These are phyloP conservation scores for Colletotrichum sp. DNA, from an alignment of 2,329 filamentous ascomycete species.

Conservation along the genomic window DNA sequence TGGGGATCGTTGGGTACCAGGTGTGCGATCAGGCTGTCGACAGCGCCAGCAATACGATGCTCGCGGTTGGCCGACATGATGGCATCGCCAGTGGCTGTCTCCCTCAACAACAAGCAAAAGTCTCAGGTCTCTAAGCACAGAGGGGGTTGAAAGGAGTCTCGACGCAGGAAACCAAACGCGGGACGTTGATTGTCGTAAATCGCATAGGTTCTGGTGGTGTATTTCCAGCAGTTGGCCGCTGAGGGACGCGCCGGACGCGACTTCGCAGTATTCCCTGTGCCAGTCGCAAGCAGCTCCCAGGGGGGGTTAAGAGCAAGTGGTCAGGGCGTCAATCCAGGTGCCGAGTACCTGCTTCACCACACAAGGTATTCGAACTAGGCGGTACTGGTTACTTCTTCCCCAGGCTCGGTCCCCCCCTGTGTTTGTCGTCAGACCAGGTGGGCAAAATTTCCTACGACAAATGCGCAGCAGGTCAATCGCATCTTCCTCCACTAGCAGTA, in stretches of 20 bases:
- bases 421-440: slow-evolving; percentile 28
- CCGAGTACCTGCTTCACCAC: neutral
- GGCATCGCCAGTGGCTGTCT: slow-evolving; percentile 9
- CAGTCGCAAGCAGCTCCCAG: slow-evolving; percentile 1
- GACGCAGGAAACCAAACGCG: neutral
- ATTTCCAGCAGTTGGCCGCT: neutral
- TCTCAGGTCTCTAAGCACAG: neutral
- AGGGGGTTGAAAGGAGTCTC: neutral
- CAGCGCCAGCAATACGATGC: slow-evolving; percentile 77
- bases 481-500: slow-evolving; percentile 17
- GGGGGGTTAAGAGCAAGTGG: neutral
- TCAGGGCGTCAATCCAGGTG: neutral
- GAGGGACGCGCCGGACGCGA: slow-evolving; percentile 22
- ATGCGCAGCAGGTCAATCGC: slow-evolving; percentile 17
- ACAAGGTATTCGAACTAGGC: neutral
- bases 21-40: slow-evolving; percentile 79
- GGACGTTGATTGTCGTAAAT: neutral
- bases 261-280: slow-evolving; percentile 9
- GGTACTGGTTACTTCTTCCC: slow-evolving; percentile 30
- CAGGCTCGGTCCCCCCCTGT: slow-evolving; percentile 23
- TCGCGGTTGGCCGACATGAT: slow-evolving; percentile 35
- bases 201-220: neutral
- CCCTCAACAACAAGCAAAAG: neutral
- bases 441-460: slow-evolving; percentile 38
- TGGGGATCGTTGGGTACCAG: slow-evolving; percentile 70